A percentile compares a stretch with the other conserved stretches of the same genome.
These are phyloP conservation scores for Fomitopsis palustris DNA, from an alignment of 1,284 basidiomycete genomes.

Conservation along the genomic window DNA sequence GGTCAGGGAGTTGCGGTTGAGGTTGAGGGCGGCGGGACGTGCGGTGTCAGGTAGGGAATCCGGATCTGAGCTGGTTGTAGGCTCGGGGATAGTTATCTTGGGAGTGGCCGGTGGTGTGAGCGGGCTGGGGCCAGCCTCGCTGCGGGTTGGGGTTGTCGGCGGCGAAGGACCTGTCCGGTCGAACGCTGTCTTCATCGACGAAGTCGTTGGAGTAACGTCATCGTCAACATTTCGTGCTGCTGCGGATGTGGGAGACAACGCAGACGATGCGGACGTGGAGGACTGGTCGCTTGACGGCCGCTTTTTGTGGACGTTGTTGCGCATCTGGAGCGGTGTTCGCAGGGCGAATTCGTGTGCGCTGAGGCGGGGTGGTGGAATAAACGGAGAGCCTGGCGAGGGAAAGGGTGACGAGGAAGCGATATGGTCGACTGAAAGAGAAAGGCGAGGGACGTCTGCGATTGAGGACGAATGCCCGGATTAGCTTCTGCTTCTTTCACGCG, in stretches of 20 bases:
- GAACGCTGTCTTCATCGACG: conserved; percentile 8
- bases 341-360: conserved; percentile 64
- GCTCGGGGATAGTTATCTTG: conserved; percentile 14
- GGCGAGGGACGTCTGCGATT: conserved; percentile 30
- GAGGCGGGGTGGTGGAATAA: conserved; percentile 61
- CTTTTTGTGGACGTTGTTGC: conserved; percentile 21
- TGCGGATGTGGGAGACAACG: not conserved
- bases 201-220: conserved; percentile 22
- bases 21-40: not conserved
- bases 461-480: not conserved
- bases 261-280: not conserved
- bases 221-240: conserved; percentile 12
- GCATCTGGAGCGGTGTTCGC: conserved; percentile 35
- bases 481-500: not conserved
- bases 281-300: conserved; percentile 15
- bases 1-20: conserved; percentile 35
- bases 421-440: conserved; percentile 43
- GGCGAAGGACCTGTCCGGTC: conserved; percentile 13
- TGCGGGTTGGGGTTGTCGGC: conserved; percentile 18
- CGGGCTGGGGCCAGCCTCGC: conserved; percentile 13
- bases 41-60: not conserved
- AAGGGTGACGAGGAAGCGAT: conserved; percentile 54
- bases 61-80: conserved; percentile 7
- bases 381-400: conserved; percentile 64
- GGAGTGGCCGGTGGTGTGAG: conserved; percentile 10